Conservation (phyloP, 2,329 filamentous ascomycete genomes). For the Botrytis cinerea region DNA sequence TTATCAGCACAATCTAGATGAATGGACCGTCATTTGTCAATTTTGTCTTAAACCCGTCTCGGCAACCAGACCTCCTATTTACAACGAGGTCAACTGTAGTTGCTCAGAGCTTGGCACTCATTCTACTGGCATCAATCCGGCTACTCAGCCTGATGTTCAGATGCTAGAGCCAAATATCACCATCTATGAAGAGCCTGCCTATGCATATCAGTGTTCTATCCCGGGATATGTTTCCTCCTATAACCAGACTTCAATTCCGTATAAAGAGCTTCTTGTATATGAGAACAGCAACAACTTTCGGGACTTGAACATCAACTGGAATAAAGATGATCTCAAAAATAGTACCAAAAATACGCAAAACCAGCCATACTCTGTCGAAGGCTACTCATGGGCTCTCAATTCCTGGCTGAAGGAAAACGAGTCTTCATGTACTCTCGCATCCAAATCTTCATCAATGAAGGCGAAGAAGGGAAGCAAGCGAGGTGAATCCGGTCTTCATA, state of each 20-base stretch:
- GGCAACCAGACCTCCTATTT: slow-evolving; percentile 33
- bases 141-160: slow-evolving; percentile 10
- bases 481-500: slow-evolving; percentile 29
- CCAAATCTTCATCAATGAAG: slow-evolving; percentile 15
- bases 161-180: slow-evolving; percentile 3
- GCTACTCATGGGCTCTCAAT: slow-evolving; percentile 5
- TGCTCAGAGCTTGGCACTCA: slow-evolving; percentile 31
- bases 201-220: not conserved
- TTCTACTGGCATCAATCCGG: not conserved
- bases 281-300: not conserved
- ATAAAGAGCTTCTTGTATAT: too few species aligned
- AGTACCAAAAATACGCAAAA: not conserved
- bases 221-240: not conserved
- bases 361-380: not conserved
- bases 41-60: slow-evolving; percentile 34
- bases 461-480: slow-evolving; percentile 30
- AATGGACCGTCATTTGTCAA: slow-evolving; percentile 30
- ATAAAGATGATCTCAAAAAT: not conserved
- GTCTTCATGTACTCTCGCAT: not conserved
- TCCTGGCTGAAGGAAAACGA: slow-evolving; percentile 13
- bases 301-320: not conserved
- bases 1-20: slow-evolving; percentile 27
- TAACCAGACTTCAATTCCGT: not conserved
- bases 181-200: slow-evolving; percentile 28
- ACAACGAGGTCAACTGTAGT: slow-evolving; percentile 36